Percentiles rank a stretch among this genome's conserved stretches.
These are phyloP conservation scores for Gremmenia infestans DNA, from an alignment of 2,329 filamentous ascomycete genomes.

Conservation along the genomic window DNA sequence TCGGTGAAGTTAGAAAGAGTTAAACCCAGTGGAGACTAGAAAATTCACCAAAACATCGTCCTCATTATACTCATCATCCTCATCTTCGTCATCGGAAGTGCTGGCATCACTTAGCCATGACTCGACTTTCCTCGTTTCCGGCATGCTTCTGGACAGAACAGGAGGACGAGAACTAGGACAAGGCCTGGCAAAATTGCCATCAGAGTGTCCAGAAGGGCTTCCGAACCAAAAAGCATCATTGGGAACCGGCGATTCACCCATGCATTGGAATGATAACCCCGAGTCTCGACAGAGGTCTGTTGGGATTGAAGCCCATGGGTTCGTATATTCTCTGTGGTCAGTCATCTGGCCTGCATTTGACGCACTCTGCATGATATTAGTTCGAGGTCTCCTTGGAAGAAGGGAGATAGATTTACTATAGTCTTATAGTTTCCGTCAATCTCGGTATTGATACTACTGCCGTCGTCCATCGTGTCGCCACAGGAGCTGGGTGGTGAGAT, in stretches of 20 bases:
- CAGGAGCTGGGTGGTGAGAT: not conserved
- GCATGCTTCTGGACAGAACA: slow-evolving; percentile 7
- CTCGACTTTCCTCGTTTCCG: slow-evolving; percentile 13
- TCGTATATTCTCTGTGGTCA: not conserved
- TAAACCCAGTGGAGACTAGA: not conserved
- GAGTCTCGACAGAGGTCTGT: slow-evolving; percentile 13
- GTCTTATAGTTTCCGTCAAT: not conserved
- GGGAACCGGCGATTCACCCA: slow-evolving; percentile 8
- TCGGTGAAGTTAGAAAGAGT: slow-evolving; percentile 6
- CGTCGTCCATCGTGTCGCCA: not conserved
- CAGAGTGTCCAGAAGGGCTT: slow-evolving; percentile 5
- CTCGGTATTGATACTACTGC: not conserved
- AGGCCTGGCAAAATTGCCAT: slow-evolving; percentile 1
- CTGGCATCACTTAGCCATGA: slow-evolving; percentile 24
- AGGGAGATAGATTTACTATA: not conserved
- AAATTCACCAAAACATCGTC: slow-evolving; percentile 22
- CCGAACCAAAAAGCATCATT: slow-evolving; percentile 18
- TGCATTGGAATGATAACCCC: slow-evolving; percentile 26
- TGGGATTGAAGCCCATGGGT: not conserved
- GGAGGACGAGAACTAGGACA: not conserved
- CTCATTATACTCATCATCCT: too few species aligned
- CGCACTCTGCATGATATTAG: not conserved
- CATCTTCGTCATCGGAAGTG: slow-evolving; percentile 12
- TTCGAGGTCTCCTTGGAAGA: not conserved
- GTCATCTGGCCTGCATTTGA: not conserved